These are phyloP conservation scores for Astrephomene gubernaculifera DNA, from an alignment of 139 green algal species.

Conservation along the genomic window DNA sequence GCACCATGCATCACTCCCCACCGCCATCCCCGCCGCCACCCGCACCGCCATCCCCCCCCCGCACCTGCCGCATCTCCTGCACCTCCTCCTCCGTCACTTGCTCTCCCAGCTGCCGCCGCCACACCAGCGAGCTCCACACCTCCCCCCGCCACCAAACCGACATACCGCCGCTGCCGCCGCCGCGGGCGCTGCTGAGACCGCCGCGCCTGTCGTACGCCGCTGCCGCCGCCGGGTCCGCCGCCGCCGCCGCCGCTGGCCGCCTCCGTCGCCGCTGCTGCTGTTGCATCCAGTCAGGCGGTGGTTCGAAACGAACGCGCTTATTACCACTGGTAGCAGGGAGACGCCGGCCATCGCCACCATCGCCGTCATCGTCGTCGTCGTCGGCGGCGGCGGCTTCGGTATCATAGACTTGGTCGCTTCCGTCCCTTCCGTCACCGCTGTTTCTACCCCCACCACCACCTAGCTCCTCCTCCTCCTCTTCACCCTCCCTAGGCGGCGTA, in stretches of 20 bases:
- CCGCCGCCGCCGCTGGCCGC: neutral
- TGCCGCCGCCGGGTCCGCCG: neutral
- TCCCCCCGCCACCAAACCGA: constrained; percentile 23
- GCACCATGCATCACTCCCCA: too few relatives aligned
- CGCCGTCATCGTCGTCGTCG: neutral
- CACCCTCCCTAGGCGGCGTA: neutral
- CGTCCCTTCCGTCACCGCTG: neutral
- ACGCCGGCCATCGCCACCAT: neutral
- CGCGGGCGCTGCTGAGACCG: constrained; percentile 22
- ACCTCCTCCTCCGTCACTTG: constrained; percentile 3
- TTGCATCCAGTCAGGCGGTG: neutral
- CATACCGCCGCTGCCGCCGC: neutral
- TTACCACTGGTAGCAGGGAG: too few relatives aligned
- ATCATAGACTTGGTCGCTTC: neutral
- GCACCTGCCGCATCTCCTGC: constrained; percentile 45
- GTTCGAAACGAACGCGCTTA: neutral
- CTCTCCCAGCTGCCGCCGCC: constrained; percentile 32
- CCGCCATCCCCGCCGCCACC: neutral
- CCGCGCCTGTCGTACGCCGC: neutral
- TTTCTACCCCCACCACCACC: neutral
- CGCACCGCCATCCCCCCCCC: neutral
- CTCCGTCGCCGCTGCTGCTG: neutral
- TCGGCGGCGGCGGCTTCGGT: neutral
- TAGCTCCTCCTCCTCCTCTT: neutral
- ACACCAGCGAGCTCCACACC: constrained; percentile 43